Conservation (phyloP, 768 basidiomycete genomes). For the Macrolepiota fuliginosa region DNA sequence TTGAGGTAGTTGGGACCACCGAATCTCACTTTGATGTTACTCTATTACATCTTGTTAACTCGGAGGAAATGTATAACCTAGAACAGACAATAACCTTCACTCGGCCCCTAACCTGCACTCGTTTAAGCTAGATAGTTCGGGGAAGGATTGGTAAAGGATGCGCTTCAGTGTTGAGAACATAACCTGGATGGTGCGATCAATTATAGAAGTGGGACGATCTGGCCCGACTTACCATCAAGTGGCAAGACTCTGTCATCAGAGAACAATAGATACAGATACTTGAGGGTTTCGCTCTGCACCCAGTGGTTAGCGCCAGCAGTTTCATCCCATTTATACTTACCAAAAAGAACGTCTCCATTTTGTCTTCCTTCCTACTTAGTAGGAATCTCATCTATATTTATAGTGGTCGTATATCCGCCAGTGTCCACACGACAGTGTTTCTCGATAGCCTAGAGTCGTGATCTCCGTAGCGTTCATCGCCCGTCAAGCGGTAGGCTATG, state of each 20-base stretch:
- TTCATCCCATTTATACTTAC: slow-evolving; percentile 38
- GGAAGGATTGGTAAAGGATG: slow-evolving; percentile 63
- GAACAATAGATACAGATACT: slow-evolving; percentile 90
- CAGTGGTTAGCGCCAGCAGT: not conserved
- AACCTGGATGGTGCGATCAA: slow-evolving; percentile 42
- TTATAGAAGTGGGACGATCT: not conserved
- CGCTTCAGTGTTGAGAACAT: slow-evolving; percentile 90
- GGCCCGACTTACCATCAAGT: slow-evolving; percentile 56
- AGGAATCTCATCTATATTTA: slow-evolving; percentile 81
- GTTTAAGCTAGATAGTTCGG: slow-evolving; percentile 19
- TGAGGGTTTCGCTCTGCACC: slow-evolving; percentile 78
- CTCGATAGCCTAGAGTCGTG: slow-evolving; percentile 85
- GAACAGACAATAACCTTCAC: too few relatives aligned
- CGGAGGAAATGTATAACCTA: too few relatives aligned
- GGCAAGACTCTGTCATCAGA: slow-evolving; percentile 71
- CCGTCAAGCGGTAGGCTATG: slow-evolving; percentile 87
- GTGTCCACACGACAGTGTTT: slow-evolving; percentile 71
- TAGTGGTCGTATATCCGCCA: slow-evolving; percentile 82
- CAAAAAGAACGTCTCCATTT: slow-evolving; percentile 96
- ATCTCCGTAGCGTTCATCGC: slow-evolving; percentile 75
- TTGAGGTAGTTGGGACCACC: too few relatives aligned
- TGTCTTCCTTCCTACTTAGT: slow-evolving; percentile 71
- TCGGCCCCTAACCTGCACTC: not conserved
- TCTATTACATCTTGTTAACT: too few relatives aligned
- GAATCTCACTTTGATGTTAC: too few relatives aligned